Evolutionary conservation across 2,329 filamentous ascomycete genomes (phyloP).

Genomic region (Seiridium unicorne): DNA sequence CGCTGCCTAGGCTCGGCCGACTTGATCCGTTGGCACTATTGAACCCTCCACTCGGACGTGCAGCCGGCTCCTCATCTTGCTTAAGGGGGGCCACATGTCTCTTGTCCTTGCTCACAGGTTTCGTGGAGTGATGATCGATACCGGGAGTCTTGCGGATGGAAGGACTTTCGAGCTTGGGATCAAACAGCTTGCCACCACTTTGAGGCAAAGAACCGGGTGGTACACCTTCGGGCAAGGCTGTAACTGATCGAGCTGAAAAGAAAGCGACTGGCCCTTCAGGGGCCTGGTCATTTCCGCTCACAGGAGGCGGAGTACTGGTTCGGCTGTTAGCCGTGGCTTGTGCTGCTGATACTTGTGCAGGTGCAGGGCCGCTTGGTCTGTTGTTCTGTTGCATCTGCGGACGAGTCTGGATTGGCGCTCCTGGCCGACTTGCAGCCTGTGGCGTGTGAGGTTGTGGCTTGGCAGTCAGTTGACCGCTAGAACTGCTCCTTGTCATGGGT

Average conservation of each 20-base stretch:
- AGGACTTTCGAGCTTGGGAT: slow-evolving; percentile 74
- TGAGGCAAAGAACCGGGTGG: slow-evolving; percentile 41
- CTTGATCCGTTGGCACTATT: slow-evolving; percentile 12
- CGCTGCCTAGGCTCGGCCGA: slow-evolving; percentile 33
- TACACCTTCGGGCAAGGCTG: slow-evolving; percentile 49
- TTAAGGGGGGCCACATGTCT: slow-evolving; percentile 47
- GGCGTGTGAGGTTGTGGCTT: slow-evolving; percentile 23
- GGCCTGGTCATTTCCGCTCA: slow-evolving; percentile 13
- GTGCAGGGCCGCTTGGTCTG: slow-evolving; percentile 14
- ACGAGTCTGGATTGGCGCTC: slow-evolving; percentile 18
- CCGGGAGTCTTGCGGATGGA: slow-evolving; percentile 88
- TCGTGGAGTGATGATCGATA: slow-evolving; percentile 76
- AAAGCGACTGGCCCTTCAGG: slow-evolving; percentile 54
- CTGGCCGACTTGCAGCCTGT: slow-evolving; percentile 33
- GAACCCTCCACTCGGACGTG: slow-evolving; percentile 8
- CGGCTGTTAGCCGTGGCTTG: slow-evolving; percentile 22
- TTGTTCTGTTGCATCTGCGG: slow-evolving; percentile 13
- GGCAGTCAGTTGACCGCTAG: slow-evolving; percentile 26
- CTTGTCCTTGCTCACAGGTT: slow-evolving; percentile 62
- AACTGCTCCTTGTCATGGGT: slow-evolving; percentile 26
- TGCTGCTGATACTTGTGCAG: slow-evolving; percentile 7
- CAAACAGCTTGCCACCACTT: slow-evolving; percentile 57
- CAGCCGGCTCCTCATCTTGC: slow-evolving; percentile 27
- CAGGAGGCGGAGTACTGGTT: slow-evolving; percentile 28
- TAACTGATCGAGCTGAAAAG: slow-evolving; percentile 68